Evolutionary conservation across 257 asterid species (phyloP), one percentile per base, ranked within the genome.

Genomic region (Solanum ossicruentum): DNA sequence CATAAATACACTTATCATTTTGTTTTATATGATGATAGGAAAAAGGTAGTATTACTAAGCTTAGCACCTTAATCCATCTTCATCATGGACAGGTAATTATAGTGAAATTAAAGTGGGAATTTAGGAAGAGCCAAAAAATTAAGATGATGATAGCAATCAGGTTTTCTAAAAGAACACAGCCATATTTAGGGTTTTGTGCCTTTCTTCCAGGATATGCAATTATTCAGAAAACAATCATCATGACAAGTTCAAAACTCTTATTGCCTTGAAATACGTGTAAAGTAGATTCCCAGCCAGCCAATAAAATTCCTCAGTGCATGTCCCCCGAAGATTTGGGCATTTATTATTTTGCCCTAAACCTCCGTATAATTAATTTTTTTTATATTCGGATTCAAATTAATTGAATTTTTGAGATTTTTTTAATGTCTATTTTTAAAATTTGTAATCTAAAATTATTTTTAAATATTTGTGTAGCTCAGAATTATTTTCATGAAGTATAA

Each of bases 171-270:
- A 85, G 81, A 89, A 89, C 84, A 84, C 84, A 87, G 83, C 83
- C 85, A 26, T 26, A 86, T 83, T 85, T 78, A 77, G 84, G 84
- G 82, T 75, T 57, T 85, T 82, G 87, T 88, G 88, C 84, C 67
- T 5, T 51, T 73, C 63, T 65, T 71, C 39, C 39, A 36, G 39
- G 39, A 32, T 85, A 87, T 84, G 83, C 72, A 21, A 47, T 75
- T 63, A 85, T 88, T 84, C 83, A 80, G 82, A 80, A 36, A 90
- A 93, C 91, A 89, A 93, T 92, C 91, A 92, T 91, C 90, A 88
- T 86, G 17, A 45, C 80, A 20, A 67, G 32, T 82, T 84, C 91
- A 88, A 85, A 86, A 84, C 77, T 82, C 85, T 78, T 21, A 51
- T 87, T 86, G 85, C 88, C 54, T 90, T 91, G 88, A 85, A 87